Base-by-base conservation (phyloP, 768 basidiomycete species). In the Dendrothele bispora region DNA sequence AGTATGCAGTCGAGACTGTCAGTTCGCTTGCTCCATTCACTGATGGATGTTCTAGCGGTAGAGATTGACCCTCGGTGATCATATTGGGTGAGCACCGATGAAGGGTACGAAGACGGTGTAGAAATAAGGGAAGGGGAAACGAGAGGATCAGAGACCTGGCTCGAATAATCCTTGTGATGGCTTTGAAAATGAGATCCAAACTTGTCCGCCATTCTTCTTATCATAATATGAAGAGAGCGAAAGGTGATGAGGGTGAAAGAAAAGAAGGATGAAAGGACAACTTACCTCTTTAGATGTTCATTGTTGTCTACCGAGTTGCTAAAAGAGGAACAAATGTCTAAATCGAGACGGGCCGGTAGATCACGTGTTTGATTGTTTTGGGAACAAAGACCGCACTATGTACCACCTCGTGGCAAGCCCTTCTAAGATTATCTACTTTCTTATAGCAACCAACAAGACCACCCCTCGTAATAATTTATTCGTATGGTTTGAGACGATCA, bases 31-130 rank as follows among this genome's bases (percentile, higher is more conserved):
- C 77, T 77, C 63, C 67, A 73, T 39, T 74, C 76, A 40, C 81
- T 78, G 17, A 68, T 55, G 3, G 85, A 86, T 0, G 86, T 88
- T 42, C 84, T 69, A 52, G 80, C 73, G 0, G 82, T 86, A 1
- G 86, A 88, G 63, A 88, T 78, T 4, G 84, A 88, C 14, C 75
- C 82, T 43, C 83, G 72, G 54, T 84, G 76, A 53, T 80, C 84
- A 50, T 72, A 76, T 28, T 72, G 66, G 4, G 69, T 57, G 25
- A 54, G 51, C 37, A 57, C 51, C 27, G 65, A 59, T 25, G 61
- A 52, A 38, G 63, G 61, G 46, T 65, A 57, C 18, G 59, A 61
- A 14, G 64, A 58, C 46, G 63, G 60, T 38, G 55, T 25, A 52
- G 61, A 20, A 18, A 46, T 46, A 18, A 24, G 46, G 5, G 48